Base-by-base conservation (phyloP, 192 early-diverging fungal genomes). In the Umbelopsis vinacea region DNA sequence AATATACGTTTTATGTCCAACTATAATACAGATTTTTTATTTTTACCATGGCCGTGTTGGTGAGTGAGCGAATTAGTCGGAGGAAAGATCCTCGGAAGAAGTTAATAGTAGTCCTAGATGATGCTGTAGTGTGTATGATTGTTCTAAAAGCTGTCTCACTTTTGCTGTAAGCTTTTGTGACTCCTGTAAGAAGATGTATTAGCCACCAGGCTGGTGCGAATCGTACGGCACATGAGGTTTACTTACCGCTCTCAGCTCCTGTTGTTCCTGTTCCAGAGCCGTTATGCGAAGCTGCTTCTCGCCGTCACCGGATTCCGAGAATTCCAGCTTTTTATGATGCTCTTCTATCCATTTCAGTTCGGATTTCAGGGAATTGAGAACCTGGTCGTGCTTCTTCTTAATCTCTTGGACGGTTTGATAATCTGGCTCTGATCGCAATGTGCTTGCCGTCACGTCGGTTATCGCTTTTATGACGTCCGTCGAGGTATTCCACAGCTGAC, bases 1-100 rank as follows among this genome's bases (percentile, higher is more conserved):
- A 50, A 15, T 17, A 50, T 6, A 12, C 29, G 3, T 29, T 29
- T 37, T 63, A 63, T 63, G 57, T 37, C 26, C 29, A 35, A 63
- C 33, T 63, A 63, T 63, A 63, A 63, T 63, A 63, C 57, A 63
- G 33, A 33, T 37, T 29, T n/a, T 29, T 63, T 37, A 29, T 37
- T 63, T 6, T 63, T 37, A 63, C 11, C n/a, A 19, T 63, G 12
- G 29, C 14, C 29, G 29, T 29, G 29, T 38, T 35, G 40, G 40
- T 43, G 29, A 3, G 29, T 29, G 29, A 0, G 8, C 40, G 40
- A 43, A 43, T 63, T 35, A 63, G 26, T 63, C 26, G 11, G 57
- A 17, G 10, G 57, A n/a, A 63, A 63, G 10, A 37, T 63, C 57
- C 26, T 63, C 57, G 23, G 57, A 63, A 63, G 57, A 63, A 10